Evolutionary conservation across 805 yeast species (phyloP), one percentile per base, ranked within the genome.

Genomic region (Wickerhamiella vanderwaltii): DNA sequence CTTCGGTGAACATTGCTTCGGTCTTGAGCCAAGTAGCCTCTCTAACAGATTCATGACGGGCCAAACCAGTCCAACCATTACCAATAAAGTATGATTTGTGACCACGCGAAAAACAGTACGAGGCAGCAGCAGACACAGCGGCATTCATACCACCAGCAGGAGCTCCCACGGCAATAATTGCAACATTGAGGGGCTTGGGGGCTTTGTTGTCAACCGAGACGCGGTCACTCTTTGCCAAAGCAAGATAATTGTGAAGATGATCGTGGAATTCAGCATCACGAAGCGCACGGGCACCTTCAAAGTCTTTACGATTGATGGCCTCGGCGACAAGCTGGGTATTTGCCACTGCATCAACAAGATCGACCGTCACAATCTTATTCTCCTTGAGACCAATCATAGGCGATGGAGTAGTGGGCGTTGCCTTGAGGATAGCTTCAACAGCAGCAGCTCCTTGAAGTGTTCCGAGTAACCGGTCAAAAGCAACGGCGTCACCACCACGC

Each of bases 381-480:
- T 86, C 95, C 46, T 71, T 67, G 52, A 88, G 73, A 42, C 93
- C 94, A 62, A 91, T 91, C 75, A 91, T 75, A 42, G 97, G 97
- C 9, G 95, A 82, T 29, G 96, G 96, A 3, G 88, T 81, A 1
- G 76, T 79, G 22, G 95, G 95, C 7, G 94, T 84, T 43, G 80
- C 68, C 41, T 80, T 86, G 52, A 91, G 68, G 15, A 91, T 88
- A 1, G 97, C 97, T 46, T 80, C 78, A 16, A 91, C 94, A 6
- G 98, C 97, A 54, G 86, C 97, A 31, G 88, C 95, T 63, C 97
- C 98, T 67, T 91, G 98, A 51, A 88, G 61, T 13, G 98, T 88
- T 29, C 96, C 95, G 53, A 91, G 64, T 57, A 80, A 63, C 58
- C 98, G 75, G 61, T 91, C 98, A 54, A 72, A 84, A 2, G 97